phyloP scores from a whole-genome alignment of 495 filamentous ascomycete species.

The Amorphotheca resinae region DNA sequence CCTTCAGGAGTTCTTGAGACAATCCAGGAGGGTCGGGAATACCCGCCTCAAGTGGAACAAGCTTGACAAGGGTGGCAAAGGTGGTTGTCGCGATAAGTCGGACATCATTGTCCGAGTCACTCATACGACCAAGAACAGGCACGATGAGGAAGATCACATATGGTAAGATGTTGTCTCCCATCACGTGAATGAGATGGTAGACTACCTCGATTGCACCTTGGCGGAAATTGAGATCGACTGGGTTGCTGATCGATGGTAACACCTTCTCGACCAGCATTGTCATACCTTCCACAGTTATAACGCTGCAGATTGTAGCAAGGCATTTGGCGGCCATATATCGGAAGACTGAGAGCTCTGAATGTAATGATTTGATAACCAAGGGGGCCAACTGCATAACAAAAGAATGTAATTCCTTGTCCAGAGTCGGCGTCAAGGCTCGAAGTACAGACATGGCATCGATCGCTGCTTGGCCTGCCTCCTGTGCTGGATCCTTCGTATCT shows the following conservation, averaged over 20 bases:
- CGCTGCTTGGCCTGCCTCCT: constrained; percentile 72
- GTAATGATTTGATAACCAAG: constrained; percentile 73
- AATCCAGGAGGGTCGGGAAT: constrained; percentile 94
- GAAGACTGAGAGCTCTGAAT: constrained; percentile 77
- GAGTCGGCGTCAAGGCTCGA: constrained; percentile 75
- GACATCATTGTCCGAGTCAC: constrained; percentile 91
- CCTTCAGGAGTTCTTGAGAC: constrained; percentile 73
- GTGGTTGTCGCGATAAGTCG: constrained; percentile 90
- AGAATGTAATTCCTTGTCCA: constrained; percentile 56
- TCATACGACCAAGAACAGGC: constrained; percentile 98
- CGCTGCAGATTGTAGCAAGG: constrained; percentile 91
- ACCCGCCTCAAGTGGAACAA: constrained; percentile 96
- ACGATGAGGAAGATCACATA: constrained; percentile 99
- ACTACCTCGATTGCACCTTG: constrained; percentile 91
- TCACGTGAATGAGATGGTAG: constrained; percentile 93
- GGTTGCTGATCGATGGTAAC: constrained; percentile 78
- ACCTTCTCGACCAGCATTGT: constrained; percentile 91
- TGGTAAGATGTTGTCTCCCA: constrained; percentile 90
- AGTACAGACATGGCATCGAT: constrained; percentile 89
- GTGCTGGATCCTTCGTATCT: constrained; percentile 51
- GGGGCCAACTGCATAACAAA: constrained; percentile 77
- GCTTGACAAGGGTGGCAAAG: constrained; percentile 91
- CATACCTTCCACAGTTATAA: constrained; percentile 89
- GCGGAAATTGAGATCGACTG: constrained; percentile 68
- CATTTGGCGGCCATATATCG: constrained; percentile 96